Conservation (phyloP, 2,329 filamentous ascomycete genomes). For the Ceratocystis lukuohia region DNA sequence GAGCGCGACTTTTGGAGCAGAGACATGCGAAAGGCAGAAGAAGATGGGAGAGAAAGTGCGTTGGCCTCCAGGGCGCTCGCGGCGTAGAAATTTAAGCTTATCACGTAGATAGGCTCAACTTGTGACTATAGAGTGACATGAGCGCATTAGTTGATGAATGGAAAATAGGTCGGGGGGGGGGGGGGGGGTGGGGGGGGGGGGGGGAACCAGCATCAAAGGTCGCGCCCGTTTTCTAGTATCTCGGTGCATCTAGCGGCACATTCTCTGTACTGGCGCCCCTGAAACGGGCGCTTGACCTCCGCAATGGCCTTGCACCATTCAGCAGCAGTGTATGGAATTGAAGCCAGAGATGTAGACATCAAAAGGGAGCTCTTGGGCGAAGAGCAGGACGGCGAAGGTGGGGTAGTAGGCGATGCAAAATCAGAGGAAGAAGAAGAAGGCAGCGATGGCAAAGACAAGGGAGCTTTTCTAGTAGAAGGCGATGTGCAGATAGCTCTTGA, state of each 20-base stretch:
- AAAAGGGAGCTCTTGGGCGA: slow-evolving; percentile 11
- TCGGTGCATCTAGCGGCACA: slow-evolving; percentile 42
- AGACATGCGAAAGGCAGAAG: slow-evolving; percentile 33
- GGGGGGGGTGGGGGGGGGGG: no score
- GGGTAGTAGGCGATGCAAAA: no score
- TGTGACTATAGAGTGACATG: slow-evolving; percentile 23
- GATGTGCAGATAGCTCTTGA: slow-evolving; percentile 23
- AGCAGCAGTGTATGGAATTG: slow-evolving; percentile 32
- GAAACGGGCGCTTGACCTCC: slow-evolving; percentile 42
- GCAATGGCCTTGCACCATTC: slow-evolving; percentile 41
- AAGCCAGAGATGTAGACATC: slow-evolving; percentile 21
- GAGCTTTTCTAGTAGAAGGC: not conserved
- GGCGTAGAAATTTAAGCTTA: slow-evolving; percentile 50
- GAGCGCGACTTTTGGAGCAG: slow-evolving; percentile 39
- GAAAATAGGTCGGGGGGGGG: no score
- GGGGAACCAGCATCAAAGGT: no score
- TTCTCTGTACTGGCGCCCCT: slow-evolving; percentile 37
- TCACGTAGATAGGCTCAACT: slow-evolving; percentile 40
- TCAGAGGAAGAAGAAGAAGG: not conserved
- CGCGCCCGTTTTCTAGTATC: slow-evolving; percentile 37
- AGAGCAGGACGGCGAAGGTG: not conserved
- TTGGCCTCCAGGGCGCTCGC: slow-evolving; percentile 46
- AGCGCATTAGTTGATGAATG: slow-evolving; percentile 18
- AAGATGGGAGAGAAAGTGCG: slow-evolving; percentile 35
- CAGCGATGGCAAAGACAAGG: not conserved